phyloP scores from a whole-genome alignment of 1,284 basidiomycete species.

The Golubevia pallescens region DNA sequence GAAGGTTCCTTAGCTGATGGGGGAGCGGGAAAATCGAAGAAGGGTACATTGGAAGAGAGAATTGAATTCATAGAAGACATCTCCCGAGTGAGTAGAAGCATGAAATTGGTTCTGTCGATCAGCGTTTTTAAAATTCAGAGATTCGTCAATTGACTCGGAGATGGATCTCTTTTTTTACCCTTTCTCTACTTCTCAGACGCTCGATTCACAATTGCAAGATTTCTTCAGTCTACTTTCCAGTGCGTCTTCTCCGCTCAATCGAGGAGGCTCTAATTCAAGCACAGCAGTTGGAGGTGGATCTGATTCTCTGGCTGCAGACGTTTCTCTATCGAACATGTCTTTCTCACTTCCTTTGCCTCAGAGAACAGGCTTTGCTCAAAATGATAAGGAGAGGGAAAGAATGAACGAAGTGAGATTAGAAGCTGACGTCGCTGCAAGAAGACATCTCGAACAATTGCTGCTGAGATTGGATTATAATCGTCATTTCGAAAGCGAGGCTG shows the following conservation, averaged over 20 bases:
- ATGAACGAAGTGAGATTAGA: conserved; percentile 67
- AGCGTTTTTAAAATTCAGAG: too few relatives aligned
- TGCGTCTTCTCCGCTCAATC: conserved; percentile 7
- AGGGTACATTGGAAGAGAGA: conserved; percentile 78
- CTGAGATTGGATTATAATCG: conserved; percentile 85
- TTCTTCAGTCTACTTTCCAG: conserved; percentile 24
- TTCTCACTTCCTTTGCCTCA: not conserved
- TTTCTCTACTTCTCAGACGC: not conserved
- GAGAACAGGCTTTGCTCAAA: not conserved
- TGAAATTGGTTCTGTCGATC: too few relatives aligned
- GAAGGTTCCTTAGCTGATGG: conserved; percentile 74
- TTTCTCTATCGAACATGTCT: not conserved
- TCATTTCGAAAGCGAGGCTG: conserved; percentile 71
- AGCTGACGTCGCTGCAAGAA: conserved; percentile 71
- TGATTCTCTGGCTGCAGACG: not conserved
- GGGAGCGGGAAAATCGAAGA: conserved; percentile 71
- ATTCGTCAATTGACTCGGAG: too few relatives aligned
- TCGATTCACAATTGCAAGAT: conserved; percentile 10
- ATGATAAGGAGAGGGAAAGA: conserved; percentile 24
- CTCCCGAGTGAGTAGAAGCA: conserved; percentile 71
- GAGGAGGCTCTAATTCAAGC: not conserved
- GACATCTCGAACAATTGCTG: conserved; percentile 81
- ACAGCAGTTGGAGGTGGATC: not conserved
- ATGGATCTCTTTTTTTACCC: too few relatives aligned
- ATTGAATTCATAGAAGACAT: conserved; percentile 74